phyloP scores from a whole-genome alignment of 1,284 basidiomycete genomes.

The Naganishia sp. region DNA sequence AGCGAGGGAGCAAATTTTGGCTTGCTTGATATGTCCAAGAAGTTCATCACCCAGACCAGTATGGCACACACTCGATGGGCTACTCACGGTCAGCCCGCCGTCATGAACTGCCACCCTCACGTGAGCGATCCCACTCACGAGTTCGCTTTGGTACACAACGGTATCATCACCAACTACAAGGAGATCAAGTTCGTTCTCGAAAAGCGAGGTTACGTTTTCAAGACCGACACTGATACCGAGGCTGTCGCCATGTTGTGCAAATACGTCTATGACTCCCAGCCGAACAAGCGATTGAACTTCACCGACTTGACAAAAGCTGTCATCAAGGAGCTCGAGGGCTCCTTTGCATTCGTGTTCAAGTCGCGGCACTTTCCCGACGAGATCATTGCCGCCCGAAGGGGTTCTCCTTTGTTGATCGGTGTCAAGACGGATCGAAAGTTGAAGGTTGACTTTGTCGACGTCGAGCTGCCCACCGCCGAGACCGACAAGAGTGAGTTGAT shows the following conservation, averaged over 20 bases:
- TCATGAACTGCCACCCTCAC: constrained; percentile 93
- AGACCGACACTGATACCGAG: constrained; percentile 97
- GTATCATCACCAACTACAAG: constrained; percentile 93
- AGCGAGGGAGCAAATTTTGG: constrained; percentile 32
- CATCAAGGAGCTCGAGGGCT: constrained; percentile 97
- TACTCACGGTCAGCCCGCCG: constrained; percentile 91
- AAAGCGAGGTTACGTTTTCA: constrained; percentile 93
- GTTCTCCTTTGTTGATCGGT: constrained; percentile 94
- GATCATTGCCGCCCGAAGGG: constrained; percentile 91
- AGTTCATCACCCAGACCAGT: constrained; percentile 83
- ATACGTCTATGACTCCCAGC: constrained; percentile 94
- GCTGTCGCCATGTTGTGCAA: constrained; percentile 94
- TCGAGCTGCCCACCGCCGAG: constrained; percentile 79
- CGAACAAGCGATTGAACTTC: constrained; percentile 84
- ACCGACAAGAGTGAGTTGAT: constrained; percentile 56
- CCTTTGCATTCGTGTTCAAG: constrained; percentile 99
- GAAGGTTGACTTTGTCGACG: constrained; percentile 99
- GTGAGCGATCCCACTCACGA: constrained; percentile 76
- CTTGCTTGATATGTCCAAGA: constrained; percentile 74
- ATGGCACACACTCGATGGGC: constrained; percentile 99
- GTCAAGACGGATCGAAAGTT: constrained; percentile 99
- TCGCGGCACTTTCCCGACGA: constrained; percentile 95
- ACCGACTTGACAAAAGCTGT: constrained; percentile 92
- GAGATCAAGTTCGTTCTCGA: constrained; percentile 91
- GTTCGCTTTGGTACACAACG: constrained; percentile 97